Evolutionary conservation across 352 stramenopile species (phyloP), one percentile per base, ranked within the genome.

Genomic region (Globisporangium iwayamae): DNA sequence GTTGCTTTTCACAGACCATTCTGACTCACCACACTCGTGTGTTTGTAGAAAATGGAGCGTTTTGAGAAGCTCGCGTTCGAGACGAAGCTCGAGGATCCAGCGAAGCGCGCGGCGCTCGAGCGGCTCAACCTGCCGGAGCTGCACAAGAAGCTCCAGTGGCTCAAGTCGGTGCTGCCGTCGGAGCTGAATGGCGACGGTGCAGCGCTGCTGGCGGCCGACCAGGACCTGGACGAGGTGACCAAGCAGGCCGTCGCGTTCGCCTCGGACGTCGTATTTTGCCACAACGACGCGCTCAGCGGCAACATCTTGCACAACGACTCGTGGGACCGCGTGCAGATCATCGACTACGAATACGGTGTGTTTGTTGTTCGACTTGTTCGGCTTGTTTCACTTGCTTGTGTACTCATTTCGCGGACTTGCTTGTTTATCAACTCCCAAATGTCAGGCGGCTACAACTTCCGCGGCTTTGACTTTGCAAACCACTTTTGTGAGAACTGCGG

Each of bases 401-500:
- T 53, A 28, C 51, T 38, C 8, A 28, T 8, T 39, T 57, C n/a
- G 47, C 22, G 8, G 13, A 8, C 38, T 34, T 62, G 38, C 38
- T 41, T 16, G 4, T 53, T 20, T 30, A 6, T 41, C 20, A 4
- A 53, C 13, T 25, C 13, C 1, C 43, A 28, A 28, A 11, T 39
- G 30, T 16, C 41, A 68, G 91, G 88, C 50, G 89, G 85, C 47
- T 97, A 93, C 79, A 98, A 98, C 75, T 96, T 86, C 67, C 90
- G 91, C 13, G 94, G 73, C 18, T 98, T 97, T 66, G 94, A 98
- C 78, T 93, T 98, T 70, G 93, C 88, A 56, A 98, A 98, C 73
- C 93, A 98, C 65, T 98, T 98, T 68, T 97, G 87, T 65, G 90
- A 98, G 76, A 90, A 97, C 75, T 96, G 89, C 60, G 93, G 93